Conservation (phyloP, 2,329 filamentous ascomycete species). For the Cercospora sp. region DNA sequence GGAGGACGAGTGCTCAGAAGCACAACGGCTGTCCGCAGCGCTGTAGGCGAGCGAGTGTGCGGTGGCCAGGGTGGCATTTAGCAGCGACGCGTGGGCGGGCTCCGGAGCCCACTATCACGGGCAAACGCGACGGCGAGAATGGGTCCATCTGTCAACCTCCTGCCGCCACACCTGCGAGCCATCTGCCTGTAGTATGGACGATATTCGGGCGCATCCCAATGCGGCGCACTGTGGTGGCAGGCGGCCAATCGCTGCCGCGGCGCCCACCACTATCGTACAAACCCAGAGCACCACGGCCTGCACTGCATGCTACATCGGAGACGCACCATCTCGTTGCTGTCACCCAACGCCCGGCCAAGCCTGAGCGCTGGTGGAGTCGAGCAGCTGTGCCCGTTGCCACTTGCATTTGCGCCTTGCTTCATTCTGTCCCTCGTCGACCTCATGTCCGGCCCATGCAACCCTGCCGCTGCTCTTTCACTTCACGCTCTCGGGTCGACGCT, state of each 20-base stretch:
- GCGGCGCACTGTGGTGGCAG: background rate
- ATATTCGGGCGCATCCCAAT: conserved; percentile 8
- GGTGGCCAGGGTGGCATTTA: background rate
- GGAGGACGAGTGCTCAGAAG: background rate
- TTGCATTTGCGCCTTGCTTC: conserved; percentile 22
- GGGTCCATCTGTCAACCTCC: conserved; percentile 2
- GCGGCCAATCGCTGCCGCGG: conserved; percentile 4
- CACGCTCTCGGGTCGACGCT: conserved; percentile 15
- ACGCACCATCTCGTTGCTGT: conserved; percentile 19
- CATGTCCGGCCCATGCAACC: background rate
- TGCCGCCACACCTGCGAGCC: background rate
- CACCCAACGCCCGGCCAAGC: conserved; percentile 17
- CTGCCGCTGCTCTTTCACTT: conserved; percentile 5
- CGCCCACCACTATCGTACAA: conserved; percentile 10
- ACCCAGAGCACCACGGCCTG: conserved; percentile 6
- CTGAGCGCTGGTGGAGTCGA: background rate
- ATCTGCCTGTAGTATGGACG: conserved; percentile 6
- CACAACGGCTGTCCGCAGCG: background rate
- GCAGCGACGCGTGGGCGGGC: background rate
- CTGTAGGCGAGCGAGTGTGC: background rate
- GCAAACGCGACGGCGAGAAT: background rate
- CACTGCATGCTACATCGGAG: conserved; percentile 1
- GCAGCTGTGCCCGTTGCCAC: background rate
- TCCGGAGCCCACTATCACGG: background rate
- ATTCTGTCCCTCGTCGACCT: background rate